Conservation (phyloP, 352 stramenopile genomes). For the Globisporangium perplexum region DNA sequence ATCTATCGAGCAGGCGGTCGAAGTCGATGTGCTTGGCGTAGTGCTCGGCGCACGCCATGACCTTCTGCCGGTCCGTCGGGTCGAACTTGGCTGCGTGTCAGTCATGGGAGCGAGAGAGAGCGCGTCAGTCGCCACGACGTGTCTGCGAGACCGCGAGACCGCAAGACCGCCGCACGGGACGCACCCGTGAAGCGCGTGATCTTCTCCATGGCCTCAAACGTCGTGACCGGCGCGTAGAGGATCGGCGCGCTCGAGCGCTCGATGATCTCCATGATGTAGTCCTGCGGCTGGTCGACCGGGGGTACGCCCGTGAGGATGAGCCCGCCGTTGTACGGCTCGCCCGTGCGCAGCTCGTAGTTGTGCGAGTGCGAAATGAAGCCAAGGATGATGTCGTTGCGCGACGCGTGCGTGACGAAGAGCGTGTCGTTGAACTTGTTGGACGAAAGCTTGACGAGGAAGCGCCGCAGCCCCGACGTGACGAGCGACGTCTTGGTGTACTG, state of each 20-base stretch:
- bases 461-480: conserved; percentile 79
- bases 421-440: conserved; percentile 68
- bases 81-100: conserved; percentile 77
- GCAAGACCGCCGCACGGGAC: too few relatives aligned
- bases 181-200: conserved; percentile 76
- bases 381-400: conserved; percentile 88
- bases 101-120: conserved; percentile 6
- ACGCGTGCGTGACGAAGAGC: conserved; percentile 88
- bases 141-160: too few relatives aligned
- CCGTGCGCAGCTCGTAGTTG: conserved; percentile 65
- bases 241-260: conserved; percentile 48
- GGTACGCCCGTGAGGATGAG: conserved; percentile 86
- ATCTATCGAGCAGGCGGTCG: conserved; percentile 25
- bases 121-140: too few relatives aligned
- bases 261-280: conserved; percentile 78
- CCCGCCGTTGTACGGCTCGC: conserved; percentile 68
- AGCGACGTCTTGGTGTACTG: conserved; percentile 75
- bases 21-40: conserved; percentile 84
- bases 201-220: conserved; percentile 76
- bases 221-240: conserved; percentile 75
- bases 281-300: conserved; percentile 64
- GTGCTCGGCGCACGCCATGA: conserved; percentile 76
- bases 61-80: conserved; percentile 72
- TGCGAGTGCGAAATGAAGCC: conserved; percentile 79
- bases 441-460: conserved; percentile 82